These are phyloP conservation scores for Phytopythium helicoides DNA, from an alignment of 352 stramenopile genomes.

Conservation along the genomic window DNA sequence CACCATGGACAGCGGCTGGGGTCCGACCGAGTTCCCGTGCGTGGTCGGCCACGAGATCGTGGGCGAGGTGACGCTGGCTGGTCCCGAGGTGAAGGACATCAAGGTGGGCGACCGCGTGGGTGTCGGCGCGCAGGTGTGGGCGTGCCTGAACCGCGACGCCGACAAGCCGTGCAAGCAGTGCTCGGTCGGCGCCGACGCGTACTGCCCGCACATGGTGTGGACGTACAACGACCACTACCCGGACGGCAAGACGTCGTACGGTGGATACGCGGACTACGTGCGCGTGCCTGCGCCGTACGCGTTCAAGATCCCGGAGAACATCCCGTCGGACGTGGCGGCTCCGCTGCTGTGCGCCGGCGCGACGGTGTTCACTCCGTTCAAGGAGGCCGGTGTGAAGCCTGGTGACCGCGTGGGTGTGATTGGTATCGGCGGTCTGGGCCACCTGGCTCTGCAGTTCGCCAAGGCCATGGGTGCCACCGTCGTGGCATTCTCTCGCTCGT, in stretches of 20 bases:
- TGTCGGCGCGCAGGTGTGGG: conserved; percentile 50
- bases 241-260: conserved; percentile 40
- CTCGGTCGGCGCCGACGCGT: conserved; percentile 45
- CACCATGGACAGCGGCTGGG: conserved; percentile 39
- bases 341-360: conserved; percentile 82
- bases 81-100: conserved; percentile 50
- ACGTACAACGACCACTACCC: conserved; percentile 49
- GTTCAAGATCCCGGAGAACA: conserved; percentile 68
- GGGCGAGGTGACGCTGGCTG: conserved; percentile 33
- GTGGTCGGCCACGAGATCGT: conserved; percentile 50
- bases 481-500: conserved; percentile 60
- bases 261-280: conserved; percentile 72
- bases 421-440: conserved; percentile 81
- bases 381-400: conserved; percentile 38
- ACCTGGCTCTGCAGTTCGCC: conserved; percentile 81
- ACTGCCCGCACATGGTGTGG: conserved; percentile 41
- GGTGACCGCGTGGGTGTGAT: conserved; percentile 66
- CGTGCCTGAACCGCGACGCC: conserved; percentile 52
- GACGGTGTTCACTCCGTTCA: conserved; percentile 76
- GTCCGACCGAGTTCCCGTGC: conserved; percentile 27
- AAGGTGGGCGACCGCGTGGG: conserved; percentile 73
- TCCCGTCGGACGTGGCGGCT: conserved; percentile 50
- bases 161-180: conserved; percentile 57
- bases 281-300: conserved; percentile 65
- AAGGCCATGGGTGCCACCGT: conserved; percentile 58